Evolutionary conservation across 1,139 yeast genomes (phyloP), one percentile per base, ranked within the genome.

Genomic region (Pichia inconspicua): DNA sequence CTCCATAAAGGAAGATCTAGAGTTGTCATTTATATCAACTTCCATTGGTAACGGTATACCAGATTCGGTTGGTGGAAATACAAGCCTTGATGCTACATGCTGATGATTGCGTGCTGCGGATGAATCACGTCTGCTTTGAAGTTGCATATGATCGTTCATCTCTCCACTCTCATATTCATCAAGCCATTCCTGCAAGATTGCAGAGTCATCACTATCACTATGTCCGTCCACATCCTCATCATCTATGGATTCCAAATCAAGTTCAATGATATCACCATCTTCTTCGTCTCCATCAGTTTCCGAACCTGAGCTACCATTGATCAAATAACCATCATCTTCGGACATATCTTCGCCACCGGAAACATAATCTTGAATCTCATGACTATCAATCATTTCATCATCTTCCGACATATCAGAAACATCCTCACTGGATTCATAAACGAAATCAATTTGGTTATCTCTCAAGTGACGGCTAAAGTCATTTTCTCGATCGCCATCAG

Each of bases 231-330:
- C 49, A 39, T 49, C 46, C 15, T 47, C 52, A 19, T 43, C 44
- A 30, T 51, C 51, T 11, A 50, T 40, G 17, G 48, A 45, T 19
- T 53, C 62, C 19, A 58, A 65, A 12, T 68, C 70, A 11, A 61
- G 56, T n/a, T 70, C 77, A 37, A 72, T 73, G 30, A 66, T 70
- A 43, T 83, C 90, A 45, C 82, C 81, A 52, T 82, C 88, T 40
- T 79, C 75, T 45, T 84, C 94, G 34, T 73, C 83, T 17, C 55
- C 62, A 28, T 51, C 56, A 35, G 57, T 61, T 25, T 56, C 73
- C 46, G 71, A 66, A 47, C 64, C 68, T 1, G 71, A 66, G 46
- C 64, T 66, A 3, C 67, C 70, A 28, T 64, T 57, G 2, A 49
- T 51, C 34, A 46, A 43, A 17, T 47, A 61, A 4, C 34, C 65